A percentile compares a stretch with the other conserved stretches of the same genome.
These are phyloP conservation scores for Rhizopogon roseolus DNA, from an alignment of 768 basidiomycete species.

Conservation along the genomic window DNA sequence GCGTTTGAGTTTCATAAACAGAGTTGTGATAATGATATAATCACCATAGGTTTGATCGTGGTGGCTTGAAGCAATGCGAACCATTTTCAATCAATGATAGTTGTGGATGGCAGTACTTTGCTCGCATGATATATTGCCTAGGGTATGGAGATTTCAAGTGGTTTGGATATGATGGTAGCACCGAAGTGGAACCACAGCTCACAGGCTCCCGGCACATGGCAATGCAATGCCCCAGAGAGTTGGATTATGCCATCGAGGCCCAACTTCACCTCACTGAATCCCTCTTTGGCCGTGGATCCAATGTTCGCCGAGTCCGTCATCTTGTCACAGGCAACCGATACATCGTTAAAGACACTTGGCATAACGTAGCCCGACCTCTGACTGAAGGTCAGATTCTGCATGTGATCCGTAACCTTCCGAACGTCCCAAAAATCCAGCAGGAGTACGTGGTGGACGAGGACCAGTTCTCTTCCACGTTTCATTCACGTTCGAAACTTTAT, in stretches of 20 bases:
- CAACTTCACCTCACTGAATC: background rate
- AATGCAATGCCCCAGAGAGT: background rate
- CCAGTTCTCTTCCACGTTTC: too few relatives aligned
- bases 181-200: background rate
- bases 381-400: background rate
- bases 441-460: background rate
- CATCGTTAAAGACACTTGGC: background rate
- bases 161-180: background rate
- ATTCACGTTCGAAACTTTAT: too few relatives aligned
- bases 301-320: background rate
- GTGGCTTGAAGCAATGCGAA: background rate
- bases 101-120: background rate
- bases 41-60: background rate
- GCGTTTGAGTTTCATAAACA: background rate
- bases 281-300: background rate
- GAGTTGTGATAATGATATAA: background rate
- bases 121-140: background rate
- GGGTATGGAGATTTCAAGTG: background rate
- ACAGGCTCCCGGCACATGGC: background rate
- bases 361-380: background rate
- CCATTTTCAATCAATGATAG: background rate
- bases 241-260: background rate
- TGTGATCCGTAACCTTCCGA: background rate
- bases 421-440: background rate
- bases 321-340: rapidly evolving